These are phyloP conservation scores for Aspergillus brunneoviolaceus DNA, from an alignment of 2,329 filamentous ascomycete species.

Conservation along the genomic window DNA sequence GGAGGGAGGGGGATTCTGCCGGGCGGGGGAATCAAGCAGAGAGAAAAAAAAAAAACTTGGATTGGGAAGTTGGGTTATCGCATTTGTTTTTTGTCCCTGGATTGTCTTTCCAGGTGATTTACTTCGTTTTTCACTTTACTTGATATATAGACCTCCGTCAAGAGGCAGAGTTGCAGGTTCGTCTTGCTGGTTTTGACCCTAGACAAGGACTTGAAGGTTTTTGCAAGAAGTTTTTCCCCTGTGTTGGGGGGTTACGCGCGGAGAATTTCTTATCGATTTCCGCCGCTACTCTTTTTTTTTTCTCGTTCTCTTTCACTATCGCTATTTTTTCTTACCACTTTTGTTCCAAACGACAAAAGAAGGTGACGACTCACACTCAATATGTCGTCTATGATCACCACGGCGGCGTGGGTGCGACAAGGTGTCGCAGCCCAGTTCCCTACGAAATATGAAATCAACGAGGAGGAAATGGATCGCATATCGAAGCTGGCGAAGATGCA, in stretches of 20 bases:
- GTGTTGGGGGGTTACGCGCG: neutral
- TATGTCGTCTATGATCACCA: constrained; percentile 68
- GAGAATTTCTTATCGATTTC: neutral
- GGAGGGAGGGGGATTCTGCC: constrained; percentile 28
- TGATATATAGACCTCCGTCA: too few relatives aligned
- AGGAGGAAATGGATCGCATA: constrained; percentile 73
- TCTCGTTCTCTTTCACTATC: neutral
- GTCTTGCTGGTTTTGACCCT: too few relatives aligned
- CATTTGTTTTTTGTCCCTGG: neutral
- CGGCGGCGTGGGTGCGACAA: constrained; percentile 72
- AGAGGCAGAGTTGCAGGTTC: too few relatives aligned
- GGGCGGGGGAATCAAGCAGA: constrained; percentile 25
- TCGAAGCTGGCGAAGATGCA: constrained; percentile 72
- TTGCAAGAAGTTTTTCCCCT: neutral
- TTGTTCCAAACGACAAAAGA: neutral
- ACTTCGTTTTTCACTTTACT: too few relatives aligned
- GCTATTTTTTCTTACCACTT: neutral
- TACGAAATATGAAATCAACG: constrained; percentile 71
- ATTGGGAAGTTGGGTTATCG: neutral
- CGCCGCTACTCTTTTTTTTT: constrained; percentile 5
- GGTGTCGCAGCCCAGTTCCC: constrained; percentile 76
- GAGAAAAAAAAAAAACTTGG: constrained; percentile 10
- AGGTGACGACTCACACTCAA: neutral
- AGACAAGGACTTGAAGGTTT: too few relatives aligned
- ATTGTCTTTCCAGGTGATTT: too few relatives aligned